Evolutionary conservation across 2,329 filamentous ascomycete genomes (phyloP).

Genomic region (Aspergillus tubingensis): DNA sequence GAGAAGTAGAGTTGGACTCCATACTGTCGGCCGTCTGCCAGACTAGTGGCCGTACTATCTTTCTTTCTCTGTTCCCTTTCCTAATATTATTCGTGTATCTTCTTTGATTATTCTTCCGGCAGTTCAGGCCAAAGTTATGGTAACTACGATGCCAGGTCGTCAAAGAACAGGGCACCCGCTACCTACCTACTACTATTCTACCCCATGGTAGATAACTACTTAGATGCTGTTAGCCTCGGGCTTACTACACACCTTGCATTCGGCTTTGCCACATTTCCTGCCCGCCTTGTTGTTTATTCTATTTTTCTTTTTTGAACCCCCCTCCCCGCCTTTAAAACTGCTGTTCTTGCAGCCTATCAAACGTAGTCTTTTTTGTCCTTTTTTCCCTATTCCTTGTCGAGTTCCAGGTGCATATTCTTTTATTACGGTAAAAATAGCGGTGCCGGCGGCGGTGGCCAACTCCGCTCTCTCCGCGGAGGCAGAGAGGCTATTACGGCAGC

Average conservation of each 20-base stretch:
- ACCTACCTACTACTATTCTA: not conserved
- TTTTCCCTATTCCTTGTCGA: not conserved
- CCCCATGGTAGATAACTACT: slow-evolving; percentile 5
- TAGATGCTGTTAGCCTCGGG: not conserved
- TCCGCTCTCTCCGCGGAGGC: not conserved
- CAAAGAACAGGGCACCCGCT: slow-evolving; percentile 2
- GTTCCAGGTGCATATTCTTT: not conserved
- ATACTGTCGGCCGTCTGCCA: slow-evolving; percentile 13
- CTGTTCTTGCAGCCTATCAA: not conserved
- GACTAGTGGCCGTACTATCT: slow-evolving; percentile 23
- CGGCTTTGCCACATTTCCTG: not conserved
- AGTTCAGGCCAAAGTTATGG: slow-evolving; percentile 6
- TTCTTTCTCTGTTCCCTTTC: slow-evolving; percentile 15
- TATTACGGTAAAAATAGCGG: not conserved
- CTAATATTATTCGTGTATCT: slow-evolving; percentile 20
- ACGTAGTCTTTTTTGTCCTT: not conserved
- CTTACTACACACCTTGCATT: slow-evolving; percentile 11
- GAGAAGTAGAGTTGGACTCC: slow-evolving; percentile 2
- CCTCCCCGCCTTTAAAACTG: not conserved
- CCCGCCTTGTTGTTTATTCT: not conserved
- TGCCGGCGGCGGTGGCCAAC: not conserved
- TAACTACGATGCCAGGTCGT: not conserved
- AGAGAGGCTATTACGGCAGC: not conserved
- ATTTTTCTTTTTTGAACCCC: not conserved
- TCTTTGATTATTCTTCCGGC: slow-evolving; percentile 15